Conservation (phyloP, 2,329 filamentous ascomycete species). For the Aspergillus sp. region DNA sequence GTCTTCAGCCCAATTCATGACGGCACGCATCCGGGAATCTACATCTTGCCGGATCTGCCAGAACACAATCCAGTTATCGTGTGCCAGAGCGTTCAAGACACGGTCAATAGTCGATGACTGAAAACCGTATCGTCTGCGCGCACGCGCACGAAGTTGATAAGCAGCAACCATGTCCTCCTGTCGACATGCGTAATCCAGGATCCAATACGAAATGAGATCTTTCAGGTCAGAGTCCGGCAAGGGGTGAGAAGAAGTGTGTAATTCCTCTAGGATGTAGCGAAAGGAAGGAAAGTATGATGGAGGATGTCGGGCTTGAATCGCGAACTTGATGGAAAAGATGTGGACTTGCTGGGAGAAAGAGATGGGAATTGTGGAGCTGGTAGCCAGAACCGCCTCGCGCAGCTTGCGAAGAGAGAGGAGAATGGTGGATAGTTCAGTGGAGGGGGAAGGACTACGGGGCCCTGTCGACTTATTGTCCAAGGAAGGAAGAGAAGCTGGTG, state of each 20-base stretch:
- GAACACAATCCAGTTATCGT: constrained; percentile 81
- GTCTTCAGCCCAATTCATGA: constrained; percentile 80
- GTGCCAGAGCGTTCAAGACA: constrained; percentile 69
- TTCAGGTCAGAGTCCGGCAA: constrained; percentile 71
- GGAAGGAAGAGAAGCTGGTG: constrained; percentile 34
- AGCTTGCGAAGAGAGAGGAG: constrained; percentile 87
- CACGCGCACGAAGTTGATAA: constrained; percentile 61
- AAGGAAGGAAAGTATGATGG: constrained; percentile 91
- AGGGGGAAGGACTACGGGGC: constrained; percentile 43
- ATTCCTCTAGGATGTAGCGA: constrained; percentile 70
- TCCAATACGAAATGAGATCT: constrained; percentile 77
- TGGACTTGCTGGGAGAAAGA: constrained; percentile 86
- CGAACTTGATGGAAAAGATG: constrained; percentile 84
- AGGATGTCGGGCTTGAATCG: constrained; percentile 76
- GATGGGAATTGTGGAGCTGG: constrained; percentile 70
- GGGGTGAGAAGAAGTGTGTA: constrained; percentile 66
- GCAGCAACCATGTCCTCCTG: constrained; percentile 74
- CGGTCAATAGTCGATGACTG: constrained; percentile 68
- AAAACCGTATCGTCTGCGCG: constrained; percentile 56
- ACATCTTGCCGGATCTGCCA: constrained; percentile 69
- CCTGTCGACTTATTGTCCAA: constrained; percentile 23
- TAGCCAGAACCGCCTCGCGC: constrained; percentile 78
- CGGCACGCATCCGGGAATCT: constrained; percentile 74
- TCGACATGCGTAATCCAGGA: constrained; percentile 87
- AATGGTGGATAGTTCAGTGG: constrained; percentile 70